Percentiles rank a stretch among this genome's conserved stretches.
Conservation (phyloP, 257 asterid genomes). For the Jacaranda mimosifolia region DNA sequence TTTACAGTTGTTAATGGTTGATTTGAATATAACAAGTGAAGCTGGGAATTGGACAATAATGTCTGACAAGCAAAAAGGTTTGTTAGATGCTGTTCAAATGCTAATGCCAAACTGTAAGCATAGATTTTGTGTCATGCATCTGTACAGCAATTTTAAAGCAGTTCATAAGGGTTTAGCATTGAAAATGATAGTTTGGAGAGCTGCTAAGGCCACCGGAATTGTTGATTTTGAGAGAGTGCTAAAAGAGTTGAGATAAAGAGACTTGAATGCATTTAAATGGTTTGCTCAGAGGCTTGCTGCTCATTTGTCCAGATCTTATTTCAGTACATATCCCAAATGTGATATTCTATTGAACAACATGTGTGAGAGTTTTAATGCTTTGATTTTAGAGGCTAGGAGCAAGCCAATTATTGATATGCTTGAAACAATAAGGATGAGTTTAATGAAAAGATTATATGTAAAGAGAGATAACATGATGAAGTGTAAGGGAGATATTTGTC, state of each 20-base stretch:
- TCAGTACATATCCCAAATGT: too few species aligned
- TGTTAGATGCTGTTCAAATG: neutral
- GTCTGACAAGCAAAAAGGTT: neutral
- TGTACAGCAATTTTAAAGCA: neutral
- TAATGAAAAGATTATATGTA: too few species aligned
- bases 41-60: neutral
- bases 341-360: too few species aligned
- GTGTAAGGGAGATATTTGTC: too few species aligned
- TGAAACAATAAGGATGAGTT: neutral
- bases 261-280: too few species aligned
- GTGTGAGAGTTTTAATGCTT: too few species aligned
- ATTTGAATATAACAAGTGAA: neutral
- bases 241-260: too few species aligned
- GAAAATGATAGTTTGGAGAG: neutral
- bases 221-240: too few species aligned
- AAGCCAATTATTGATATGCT: neutral
- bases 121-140: constrained; percentile 19
- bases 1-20: neutral
- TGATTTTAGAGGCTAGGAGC: neutral
- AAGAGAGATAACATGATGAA: too few species aligned
- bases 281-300: too few species aligned
- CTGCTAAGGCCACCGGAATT: too few species aligned
- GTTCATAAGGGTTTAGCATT: constrained; percentile 2
- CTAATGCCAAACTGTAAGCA: neutral
- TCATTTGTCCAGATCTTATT: too few species aligned